Conservation (phyloP, 129 eudicot species). For the Logfia minima region DNA sequence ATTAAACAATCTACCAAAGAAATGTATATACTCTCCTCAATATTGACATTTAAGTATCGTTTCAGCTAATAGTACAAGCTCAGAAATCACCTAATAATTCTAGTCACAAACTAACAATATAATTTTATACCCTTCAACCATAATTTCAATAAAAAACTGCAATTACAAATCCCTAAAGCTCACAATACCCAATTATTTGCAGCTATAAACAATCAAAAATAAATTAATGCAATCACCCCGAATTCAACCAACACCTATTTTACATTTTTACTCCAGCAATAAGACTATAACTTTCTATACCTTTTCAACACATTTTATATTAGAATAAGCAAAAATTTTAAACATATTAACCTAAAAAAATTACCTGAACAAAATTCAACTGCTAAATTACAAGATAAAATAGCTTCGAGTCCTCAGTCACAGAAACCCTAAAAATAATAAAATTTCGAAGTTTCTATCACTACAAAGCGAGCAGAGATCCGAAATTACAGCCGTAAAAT, state of each 20-base stretch:
- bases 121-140: not conserved
- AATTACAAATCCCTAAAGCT: slow-evolving; percentile 8
- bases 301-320: not conserved
- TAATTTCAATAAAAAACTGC: not conserved
- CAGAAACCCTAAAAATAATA: slow-evolving; percentile 45
- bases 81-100: slow-evolving; percentile 1
- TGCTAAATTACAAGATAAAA: slow-evolving; percentile 35
- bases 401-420: slow-evolving; percentile 35
- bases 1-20: slow-evolving; percentile 24
- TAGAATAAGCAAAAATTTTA: not conserved
- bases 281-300: not conserved
- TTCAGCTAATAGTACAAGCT: slow-evolving; percentile 14
- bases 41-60: slow-evolving; percentile 17
- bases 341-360: slow-evolving; percentile 3
- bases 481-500: slow-evolving; percentile 45
- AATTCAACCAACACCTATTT: slow-evolving; percentile 4
- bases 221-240: not conserved
- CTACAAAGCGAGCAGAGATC: slow-evolving; percentile 48
- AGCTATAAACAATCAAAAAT: not conserved
- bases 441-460: slow-evolving; percentile 16
- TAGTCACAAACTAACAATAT: not conserved
- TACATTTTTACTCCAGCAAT: slow-evolving; percentile 10
- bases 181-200: not conserved
- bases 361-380: slow-evolving; percentile 34
- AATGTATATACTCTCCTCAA: slow-evolving; percentile 33